Evolutionary conservation across 108 stramenopile genomes (phyloP).

Genomic region (Cyclotella baltica): DNA sequence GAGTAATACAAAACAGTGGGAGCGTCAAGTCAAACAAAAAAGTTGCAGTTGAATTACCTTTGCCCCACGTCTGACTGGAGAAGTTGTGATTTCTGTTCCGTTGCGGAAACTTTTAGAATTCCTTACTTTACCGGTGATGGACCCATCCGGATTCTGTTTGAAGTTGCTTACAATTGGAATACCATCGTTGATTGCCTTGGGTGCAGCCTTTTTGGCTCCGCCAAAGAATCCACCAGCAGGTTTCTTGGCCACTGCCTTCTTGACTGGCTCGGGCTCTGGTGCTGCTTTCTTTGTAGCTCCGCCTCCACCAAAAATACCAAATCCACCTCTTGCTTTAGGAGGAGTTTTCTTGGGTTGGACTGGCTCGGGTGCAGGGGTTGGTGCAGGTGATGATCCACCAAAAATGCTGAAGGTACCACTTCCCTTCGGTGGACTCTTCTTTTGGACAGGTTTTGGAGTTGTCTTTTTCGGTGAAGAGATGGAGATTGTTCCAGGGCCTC

Average conservation of each 20-base stretch:
- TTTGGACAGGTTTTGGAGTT: slow-evolving; percentile 18
- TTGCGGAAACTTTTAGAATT: slow-evolving; percentile 76
- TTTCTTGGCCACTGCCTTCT: slow-evolving; percentile 33
- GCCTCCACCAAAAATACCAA: slow-evolving; percentile 27
- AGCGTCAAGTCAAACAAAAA: no score
- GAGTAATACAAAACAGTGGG: no score
- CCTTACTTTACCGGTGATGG: slow-evolving; percentile 78
- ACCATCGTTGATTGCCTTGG: slow-evolving; percentile 47
- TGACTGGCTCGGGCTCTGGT: slow-evolving; percentile 19
- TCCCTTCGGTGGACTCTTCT: slow-evolving; percentile 36
- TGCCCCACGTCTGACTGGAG: slow-evolving; percentile 76
- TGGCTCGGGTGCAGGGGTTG: slow-evolving; percentile 44
- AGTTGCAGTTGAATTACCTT: no score
- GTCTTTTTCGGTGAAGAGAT: slow-evolving; percentile 28
- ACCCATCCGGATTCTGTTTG: slow-evolving; percentile 79
- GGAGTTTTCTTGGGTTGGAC: slow-evolving; percentile 25
- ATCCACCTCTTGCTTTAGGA: slow-evolving; percentile 5
- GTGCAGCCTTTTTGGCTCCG: slow-evolving; percentile 8
- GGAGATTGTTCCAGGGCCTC: slow-evolving; percentile 45
- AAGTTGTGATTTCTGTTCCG: slow-evolving; percentile 88
- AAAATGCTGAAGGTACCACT: slow-evolving; percentile 42
- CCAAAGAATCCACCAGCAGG: slow-evolving; percentile 29
- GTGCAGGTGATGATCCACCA: slow-evolving; percentile 37
- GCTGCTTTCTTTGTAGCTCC: slow-evolving; percentile 30
- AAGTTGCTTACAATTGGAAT: slow-evolving; percentile 82